Evolutionary conservation across 257 asterid species (phyloP), one percentile per base, ranked within the genome.

Genomic region (Penstemon newberryi): DNA sequence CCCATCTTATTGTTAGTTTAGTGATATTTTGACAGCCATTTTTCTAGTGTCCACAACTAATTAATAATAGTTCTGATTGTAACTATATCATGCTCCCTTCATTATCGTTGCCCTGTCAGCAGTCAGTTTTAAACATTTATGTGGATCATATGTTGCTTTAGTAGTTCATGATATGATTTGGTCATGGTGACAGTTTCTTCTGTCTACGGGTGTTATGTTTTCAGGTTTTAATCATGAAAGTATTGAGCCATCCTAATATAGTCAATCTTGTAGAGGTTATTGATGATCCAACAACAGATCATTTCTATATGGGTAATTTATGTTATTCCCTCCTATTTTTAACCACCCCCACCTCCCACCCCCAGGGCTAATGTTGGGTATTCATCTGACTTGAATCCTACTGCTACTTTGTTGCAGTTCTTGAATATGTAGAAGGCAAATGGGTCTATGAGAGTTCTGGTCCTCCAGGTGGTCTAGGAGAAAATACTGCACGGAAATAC

Each of bases 241-340:
- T 86, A 49, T 66, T 94, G 89, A 80, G 88, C 66, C 99, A 94
- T 84, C 99, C 99, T 56, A 94, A 94, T 76, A 94, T 94, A 59
- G 99, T 94, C 68, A 87, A 94, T 69, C 93, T 94, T 43, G 70
- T 89, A 67, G 99, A 94, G 86, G 99, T 94, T 78, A 94, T 94
- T 66, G 91, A 94, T 72, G 99, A 94, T 80, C 96, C 98, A 40
- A 74, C 86, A 25, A 75, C 89, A 25, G 98, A 94, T 85, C 95
- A 87, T 71, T 91, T 94, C 77, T 94, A 86, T 73, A 94, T 94
- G 99, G 99, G 99, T 94, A 89, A 76, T 73, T 36, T 70, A 67
- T 76, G 69, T 52, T 56, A 45, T 58, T 69, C 46, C 72, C 69
- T 63, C 68, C 70, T 60, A 58, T 59, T 65, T 38, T 64, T 25